A percentile compares a stretch with the other conserved stretches of the same genome.
phyloP scores from a whole-genome alignment of 1,139 yeast genomes.

The Blastobotrys capitulatus region DNA sequence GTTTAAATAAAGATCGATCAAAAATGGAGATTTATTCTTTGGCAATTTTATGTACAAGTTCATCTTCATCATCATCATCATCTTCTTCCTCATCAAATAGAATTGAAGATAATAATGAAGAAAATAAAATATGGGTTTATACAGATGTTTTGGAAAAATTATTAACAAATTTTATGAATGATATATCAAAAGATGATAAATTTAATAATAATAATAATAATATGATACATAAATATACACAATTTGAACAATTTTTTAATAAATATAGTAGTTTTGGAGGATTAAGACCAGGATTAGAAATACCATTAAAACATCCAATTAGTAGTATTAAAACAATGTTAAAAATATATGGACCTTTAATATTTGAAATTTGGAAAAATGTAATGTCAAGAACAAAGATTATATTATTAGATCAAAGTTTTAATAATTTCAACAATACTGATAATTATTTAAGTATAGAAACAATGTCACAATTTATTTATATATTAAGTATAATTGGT shows the following conservation, averaged over 20 bases:
- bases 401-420: constrained; percentile 39
- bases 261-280: constrained; percentile 2
- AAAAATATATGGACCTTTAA: constrained; percentile 60
- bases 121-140: constrained; percentile 51
- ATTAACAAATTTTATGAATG: constrained; percentile 38
- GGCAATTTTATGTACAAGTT: constrained; percentile 25
- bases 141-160: constrained; percentile 42
- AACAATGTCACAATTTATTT: constrained; percentile 42
- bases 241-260: constrained; percentile 13
- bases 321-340: constrained; percentile 44
- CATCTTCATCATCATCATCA: neutral
- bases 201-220: neutral
- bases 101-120: neutral
- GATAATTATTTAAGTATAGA: constrained; percentile 32
- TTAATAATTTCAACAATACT: no score
- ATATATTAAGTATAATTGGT: constrained; percentile 45
- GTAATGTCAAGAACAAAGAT: constrained; percentile 58
- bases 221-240: constrained; percentile 5
- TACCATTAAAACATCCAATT: constrained; percentile 41
- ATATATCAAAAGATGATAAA: neutral
- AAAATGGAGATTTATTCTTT: constrained; percentile 29
- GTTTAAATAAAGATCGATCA: neutral
- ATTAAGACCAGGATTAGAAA: constrained; percentile 4
- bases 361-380: constrained; percentile 66
- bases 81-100: neutral